Percentiles rank a stretch among this genome's conserved stretches.
These are phyloP conservation scores for Colletotrichum kahawae DNA, from an alignment of 2,329 filamentous ascomycete genomes.

Conservation along the genomic window DNA sequence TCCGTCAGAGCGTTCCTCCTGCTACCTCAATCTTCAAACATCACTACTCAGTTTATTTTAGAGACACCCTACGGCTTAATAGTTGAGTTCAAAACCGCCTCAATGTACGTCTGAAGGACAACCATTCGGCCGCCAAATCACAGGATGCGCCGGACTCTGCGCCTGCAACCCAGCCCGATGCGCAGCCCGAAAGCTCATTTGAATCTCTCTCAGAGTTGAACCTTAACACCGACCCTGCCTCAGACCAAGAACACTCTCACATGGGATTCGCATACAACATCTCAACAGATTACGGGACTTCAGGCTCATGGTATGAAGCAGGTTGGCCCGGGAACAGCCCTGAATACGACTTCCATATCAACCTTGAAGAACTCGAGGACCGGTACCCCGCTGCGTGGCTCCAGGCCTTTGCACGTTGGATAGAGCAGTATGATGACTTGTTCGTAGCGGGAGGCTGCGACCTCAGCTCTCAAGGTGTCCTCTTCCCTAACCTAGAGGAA, in stretches of 20 bases:
- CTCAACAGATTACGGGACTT: rapidly evolving
- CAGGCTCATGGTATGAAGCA: background rate
- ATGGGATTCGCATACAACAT: background rate
- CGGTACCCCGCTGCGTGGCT: background rate
- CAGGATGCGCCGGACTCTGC: background rate
- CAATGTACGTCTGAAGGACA: background rate
- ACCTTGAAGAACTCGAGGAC: background rate
- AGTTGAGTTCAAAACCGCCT: background rate
- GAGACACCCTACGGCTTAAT: background rate
- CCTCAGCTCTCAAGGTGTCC: background rate
- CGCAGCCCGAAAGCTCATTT: rapidly evolving
- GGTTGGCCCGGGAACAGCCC: rapidly evolving
- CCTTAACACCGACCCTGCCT: background rate
- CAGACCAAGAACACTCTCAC: background rate
- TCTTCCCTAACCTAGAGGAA: background rate
- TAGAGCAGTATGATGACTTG: background rate
- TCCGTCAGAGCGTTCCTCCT: background rate
- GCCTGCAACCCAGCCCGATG: background rate
- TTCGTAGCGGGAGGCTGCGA: background rate
- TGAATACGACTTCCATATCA: background rate
- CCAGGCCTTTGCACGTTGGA: background rate
- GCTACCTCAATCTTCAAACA: background rate
- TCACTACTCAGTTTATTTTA: background rate
- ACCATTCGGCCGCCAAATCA: background rate
- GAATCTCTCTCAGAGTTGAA: background rate